phyloP scores from a whole-genome alignment of 2,329 filamentous ascomycete species.

The Madurella mycetomatis region DNA sequence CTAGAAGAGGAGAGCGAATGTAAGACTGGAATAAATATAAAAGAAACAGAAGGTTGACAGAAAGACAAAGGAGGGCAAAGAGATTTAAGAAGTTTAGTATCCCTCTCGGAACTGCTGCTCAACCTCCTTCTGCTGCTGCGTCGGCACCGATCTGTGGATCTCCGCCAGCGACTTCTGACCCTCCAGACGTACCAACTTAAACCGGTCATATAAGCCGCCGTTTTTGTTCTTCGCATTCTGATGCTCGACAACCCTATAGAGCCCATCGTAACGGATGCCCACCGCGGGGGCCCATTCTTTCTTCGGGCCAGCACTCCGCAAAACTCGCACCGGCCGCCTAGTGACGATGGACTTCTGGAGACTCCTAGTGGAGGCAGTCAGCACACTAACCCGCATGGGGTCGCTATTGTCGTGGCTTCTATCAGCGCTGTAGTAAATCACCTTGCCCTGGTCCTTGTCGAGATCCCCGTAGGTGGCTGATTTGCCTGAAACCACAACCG shows the following conservation, averaged over 20 bases:
- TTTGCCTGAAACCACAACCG: conserved; percentile 46
- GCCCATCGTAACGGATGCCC: conserved; percentile 36
- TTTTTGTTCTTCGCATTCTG: conserved; percentile 10
- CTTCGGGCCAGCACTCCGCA: conserved; percentile 24
- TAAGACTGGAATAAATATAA: too few species aligned
- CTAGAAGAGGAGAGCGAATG: too few species aligned
- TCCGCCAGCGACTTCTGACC: conserved; percentile 21
- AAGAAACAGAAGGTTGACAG: too few species aligned
- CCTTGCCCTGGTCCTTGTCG: conserved; percentile 26
- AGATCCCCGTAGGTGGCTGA: conserved; percentile 24
- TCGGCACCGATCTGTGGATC: background rate
- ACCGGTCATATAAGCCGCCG: conserved; percentile 24
- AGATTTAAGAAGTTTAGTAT: background rate
- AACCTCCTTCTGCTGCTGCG: background rate
- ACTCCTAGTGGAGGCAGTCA: conserved; percentile 16
- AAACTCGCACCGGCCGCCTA: conserved; percentile 27
- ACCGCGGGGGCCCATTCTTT: conserved; percentile 18
- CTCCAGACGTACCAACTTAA: conserved; percentile 21
- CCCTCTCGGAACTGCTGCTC: background rate
- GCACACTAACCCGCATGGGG: background rate
- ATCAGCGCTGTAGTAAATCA: conserved; percentile 28
- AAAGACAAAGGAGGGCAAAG: too few species aligned
- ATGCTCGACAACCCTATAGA: conserved; percentile 28
- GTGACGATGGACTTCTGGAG: conserved; percentile 21
- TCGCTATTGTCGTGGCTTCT: conserved; percentile 18